A percentile compares a stretch with the other conserved stretches of the same genome.
Conservation (phyloP, 2,329 filamentous ascomycete genomes). For the Colletotrichum costaricense region DNA sequence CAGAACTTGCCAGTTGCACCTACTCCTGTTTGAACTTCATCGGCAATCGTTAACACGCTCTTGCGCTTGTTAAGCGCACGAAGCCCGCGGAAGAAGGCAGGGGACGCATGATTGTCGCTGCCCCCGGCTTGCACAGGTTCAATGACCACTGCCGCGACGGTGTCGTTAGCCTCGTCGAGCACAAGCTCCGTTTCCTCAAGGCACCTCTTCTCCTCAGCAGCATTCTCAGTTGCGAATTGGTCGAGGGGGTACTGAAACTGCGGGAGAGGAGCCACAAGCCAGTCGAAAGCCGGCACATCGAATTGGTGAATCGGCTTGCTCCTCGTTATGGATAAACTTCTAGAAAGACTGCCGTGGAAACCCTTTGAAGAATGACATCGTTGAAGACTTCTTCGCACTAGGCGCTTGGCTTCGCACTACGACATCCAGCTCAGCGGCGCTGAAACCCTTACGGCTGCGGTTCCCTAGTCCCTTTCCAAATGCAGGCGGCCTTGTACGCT, state of each 20-base stretch:
- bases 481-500: constrained; percentile 95
- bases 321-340: constrained; percentile 86
- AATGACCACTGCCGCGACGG: constrained; percentile 83
- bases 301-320: constrained; percentile 96
- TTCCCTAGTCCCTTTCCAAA: constrained; percentile 88
- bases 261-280: constrained; percentile 94
- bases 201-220: constrained; percentile 81
- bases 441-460: constrained; percentile 83
- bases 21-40: constrained; percentile 94
- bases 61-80: constrained; percentile 82
- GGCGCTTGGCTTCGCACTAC: constrained; percentile 85
- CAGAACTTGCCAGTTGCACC: constrained; percentile 95
- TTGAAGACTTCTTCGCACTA: constrained; percentile 80
- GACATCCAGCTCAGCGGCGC: constrained; percentile 76
- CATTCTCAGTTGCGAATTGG: constrained; percentile 82
- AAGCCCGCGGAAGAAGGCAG: constrained; percentile 86
- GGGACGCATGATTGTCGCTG: constrained; percentile 92
- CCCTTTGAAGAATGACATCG: constrained; percentile 88
- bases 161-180: constrained; percentile 81
- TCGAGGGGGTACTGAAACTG: constrained; percentile 87
- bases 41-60: constrained; percentile 86
- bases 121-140: constrained; percentile 95
- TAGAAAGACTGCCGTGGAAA: constrained; percentile 93
- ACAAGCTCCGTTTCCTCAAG: constrained; percentile 86
- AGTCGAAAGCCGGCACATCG: constrained; percentile 94